Evolutionary conservation across 345 rosid species (phyloP), one percentile per base, ranked within the genome.

Genomic region (Populus alba): DNA sequence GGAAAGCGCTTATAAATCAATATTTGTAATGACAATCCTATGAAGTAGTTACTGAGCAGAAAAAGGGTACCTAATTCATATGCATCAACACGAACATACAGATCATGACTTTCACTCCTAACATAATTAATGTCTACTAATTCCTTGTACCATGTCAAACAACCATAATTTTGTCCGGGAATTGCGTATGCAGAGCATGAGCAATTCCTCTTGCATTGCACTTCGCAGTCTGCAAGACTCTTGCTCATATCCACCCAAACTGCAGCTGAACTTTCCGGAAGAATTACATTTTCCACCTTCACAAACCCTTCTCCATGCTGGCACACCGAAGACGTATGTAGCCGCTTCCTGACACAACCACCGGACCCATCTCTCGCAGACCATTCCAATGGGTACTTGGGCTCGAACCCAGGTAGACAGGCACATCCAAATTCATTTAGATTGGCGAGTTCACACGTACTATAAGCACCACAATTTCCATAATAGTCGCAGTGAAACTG

Each of bases 391-490:
- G 35, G 72, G 27, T 59, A 31, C 23, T 4, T 66, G 23, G 78
- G 78, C 37, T 49, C 49, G 55, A 67, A 67, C n/a, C 78, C 72
- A 27, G 68, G 68, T 57, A 75, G 16, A 31, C 68, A 65, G 17
- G 35, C 23, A 5, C 78, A 75, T 66, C 8, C 66, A 49, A 61
- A 75, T 8, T 35, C 8, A 33, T 1, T 67, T 27, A 2, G 45
- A 66, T 22, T 2, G 45, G 13, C 35, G 22, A 8, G 9, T 43
- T 67, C 9, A 33, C 78, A 75, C n/a, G 35, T 68, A 15, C 72
- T 47, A 22, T 29, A 75, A 23, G 72, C 71, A n/a, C 78, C 78
- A 67, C 78, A 75, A 7, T 66, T 8, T 59, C 72, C 78, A 75
- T 75, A 75, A n/a, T 47, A 31, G 66, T 67, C 78, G 9, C 78